Base-by-base conservation (phyloP, 805 yeast species). In the Kazachstania kunashirensis region DNA sequence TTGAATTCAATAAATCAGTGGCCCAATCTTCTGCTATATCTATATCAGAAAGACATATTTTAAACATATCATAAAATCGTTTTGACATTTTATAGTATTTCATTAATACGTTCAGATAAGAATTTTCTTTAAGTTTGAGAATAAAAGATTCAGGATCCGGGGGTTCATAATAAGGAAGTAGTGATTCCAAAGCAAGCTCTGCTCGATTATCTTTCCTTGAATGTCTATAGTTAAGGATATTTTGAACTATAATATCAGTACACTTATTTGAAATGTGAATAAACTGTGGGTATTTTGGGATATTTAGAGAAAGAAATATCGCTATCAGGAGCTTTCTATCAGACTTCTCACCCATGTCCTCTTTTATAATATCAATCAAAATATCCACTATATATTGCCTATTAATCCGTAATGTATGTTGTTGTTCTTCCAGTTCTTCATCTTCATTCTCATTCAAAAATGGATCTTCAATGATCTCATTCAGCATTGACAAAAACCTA, bases 211-310 rank as follows among this genome's bases (percentile, higher is more conserved):
- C 11, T n/a, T 30, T 13, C 10, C 13, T 11, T 9, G 8, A 9
- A 3, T n/a, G 20, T 8, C 24, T 17, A 6, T 23, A 14, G 7
- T 18, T 12, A 11, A 31, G 79, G 24, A 86, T 58, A 3, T 55
- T 58, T 4, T 65, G 59, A 18, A 81, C 60, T 0, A 80, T 60
- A 3, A 57, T 52, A 5, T 70, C 68, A 29, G 82, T 52, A 2
- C 66, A 59, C 1, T 74, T 63, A 38, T 79, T 92, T 1, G 86
- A 71, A 1, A 92, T 55, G 30, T 84, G 67, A 9, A 89, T 68
- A 43, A 84, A 88, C 57, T 89, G 98, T 10, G 74, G 67, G 55
- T 82, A 89, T 52, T 89, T 92, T 2, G 96, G 80, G 43, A 79
- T 75, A 51, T 83, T 88, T 40, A 89, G 60, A 0, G 89, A 83